These are phyloP conservation scores for Aspergillus hancockii DNA, from an alignment of 495 filamentous ascomycete species.

Conservation along the genomic window DNA sequence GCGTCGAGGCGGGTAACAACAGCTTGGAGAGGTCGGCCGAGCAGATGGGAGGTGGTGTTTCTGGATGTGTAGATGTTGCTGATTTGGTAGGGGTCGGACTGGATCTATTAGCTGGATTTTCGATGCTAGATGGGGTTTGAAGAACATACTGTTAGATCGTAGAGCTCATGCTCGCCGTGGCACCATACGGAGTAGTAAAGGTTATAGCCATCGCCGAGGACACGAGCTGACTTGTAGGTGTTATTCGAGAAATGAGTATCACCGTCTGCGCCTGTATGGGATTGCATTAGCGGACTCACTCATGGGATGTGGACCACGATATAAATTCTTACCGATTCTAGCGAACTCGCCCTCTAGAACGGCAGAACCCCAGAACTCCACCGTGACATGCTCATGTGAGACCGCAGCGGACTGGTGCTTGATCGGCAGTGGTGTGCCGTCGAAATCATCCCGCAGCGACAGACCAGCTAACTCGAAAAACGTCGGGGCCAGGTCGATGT, in stretches of 20 bases:
- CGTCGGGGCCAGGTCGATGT: conserved; percentile 70
- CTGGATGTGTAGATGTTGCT: conserved; percentile 53
- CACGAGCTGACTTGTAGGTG: conserved; percentile 64
- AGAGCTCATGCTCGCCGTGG: conserved; percentile 63
- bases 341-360: conserved; percentile 49
- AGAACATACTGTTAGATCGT: conserved; percentile 54
- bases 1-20: conserved; percentile 57
- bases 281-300: not conserved
- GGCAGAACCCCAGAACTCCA: conserved; percentile 64
- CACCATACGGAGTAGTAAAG: conserved; percentile 70
- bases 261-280: conserved; percentile 24
- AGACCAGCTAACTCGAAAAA: conserved; percentile 54
- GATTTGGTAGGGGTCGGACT: conserved; percentile 62
- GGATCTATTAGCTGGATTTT: conserved; percentile 1
- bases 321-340: conserved; percentile 27
- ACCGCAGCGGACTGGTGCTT: conserved; percentile 30
- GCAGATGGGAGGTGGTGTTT: conserved; percentile 25
- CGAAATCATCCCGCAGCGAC: conserved; percentile 54
- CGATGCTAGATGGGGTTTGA: not conserved
- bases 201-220: conserved; percentile 55
- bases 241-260: conserved; percentile 46
- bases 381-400: conserved; percentile 64
- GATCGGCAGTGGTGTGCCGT: conserved; percentile 59
- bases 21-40: conserved; percentile 46
- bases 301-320: not conserved